phyloP scores from a whole-genome alignment of 2,329 filamentous ascomycete genomes.

The Fusarium ambrosium region DNA sequence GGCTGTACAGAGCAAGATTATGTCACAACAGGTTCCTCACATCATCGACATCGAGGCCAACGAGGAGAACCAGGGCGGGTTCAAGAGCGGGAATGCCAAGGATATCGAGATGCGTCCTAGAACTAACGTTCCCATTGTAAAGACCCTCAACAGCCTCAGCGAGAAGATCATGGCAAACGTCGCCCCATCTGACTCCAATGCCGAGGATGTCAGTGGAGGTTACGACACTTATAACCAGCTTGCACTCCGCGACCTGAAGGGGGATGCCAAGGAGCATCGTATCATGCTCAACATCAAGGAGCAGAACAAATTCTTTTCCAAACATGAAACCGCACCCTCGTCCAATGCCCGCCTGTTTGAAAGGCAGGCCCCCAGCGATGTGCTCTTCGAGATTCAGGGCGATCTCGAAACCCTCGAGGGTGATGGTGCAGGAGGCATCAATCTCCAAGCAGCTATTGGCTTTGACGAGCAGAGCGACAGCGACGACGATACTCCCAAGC shows the following conservation, averaged over 20 bases:
- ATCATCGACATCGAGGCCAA: conserved; percentile 95
- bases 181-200: conserved; percentile 79
- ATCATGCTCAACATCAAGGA: conserved; percentile 91
- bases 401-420: conserved; percentile 69
- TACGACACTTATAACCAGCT: conserved; percentile 84
- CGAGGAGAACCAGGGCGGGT: conserved; percentile 92
- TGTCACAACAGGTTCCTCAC: conserved; percentile 80
- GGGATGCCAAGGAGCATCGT: conserved; percentile 78
- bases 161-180: conserved; percentile 95
- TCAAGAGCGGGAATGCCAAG: conserved; percentile 84
- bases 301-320: conserved; percentile 85
- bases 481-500: conserved; percentile 70
- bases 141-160: conserved; percentile 89
- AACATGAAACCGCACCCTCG: conserved; percentile 63
- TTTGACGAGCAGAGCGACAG: conserved; percentile 79
- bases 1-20: conserved; percentile 65
- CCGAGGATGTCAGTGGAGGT: conserved; percentile 68
- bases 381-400: conserved; percentile 73
- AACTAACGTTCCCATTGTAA: conserved; percentile 87
- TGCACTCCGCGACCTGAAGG: conserved; percentile 83
- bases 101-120: conserved; percentile 91
- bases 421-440: conserved; percentile 65
- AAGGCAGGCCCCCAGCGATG: conserved; percentile 76
- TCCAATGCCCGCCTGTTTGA: conserved; percentile 69
- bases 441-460: conserved; percentile 75